phyloP scores from a whole-genome alignment of 257 asterid genomes.

The Verbascum thapsus region DNA sequence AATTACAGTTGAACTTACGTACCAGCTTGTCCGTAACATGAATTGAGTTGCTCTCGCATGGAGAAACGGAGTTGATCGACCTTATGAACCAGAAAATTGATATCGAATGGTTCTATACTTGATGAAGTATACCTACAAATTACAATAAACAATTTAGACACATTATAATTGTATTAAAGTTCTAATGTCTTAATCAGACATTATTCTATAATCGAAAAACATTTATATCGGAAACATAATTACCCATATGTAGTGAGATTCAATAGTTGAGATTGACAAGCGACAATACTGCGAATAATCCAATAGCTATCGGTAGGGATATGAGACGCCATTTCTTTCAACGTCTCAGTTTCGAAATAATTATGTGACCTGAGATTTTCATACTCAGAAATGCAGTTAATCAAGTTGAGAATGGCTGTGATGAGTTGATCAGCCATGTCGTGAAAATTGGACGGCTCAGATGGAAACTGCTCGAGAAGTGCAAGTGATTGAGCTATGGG shows the following conservation, averaged over 20 bases:
- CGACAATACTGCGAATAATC: slow-evolving; percentile 28
- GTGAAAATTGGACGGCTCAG: not conserved
- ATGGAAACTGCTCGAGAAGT: slow-evolving; percentile 23
- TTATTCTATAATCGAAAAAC: not conserved
- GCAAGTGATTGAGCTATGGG: slow-evolving; percentile 21
- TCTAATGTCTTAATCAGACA: no score
- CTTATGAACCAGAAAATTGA: not conserved
- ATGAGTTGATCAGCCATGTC: slow-evolving; percentile 1
- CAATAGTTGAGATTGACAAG: slow-evolving; percentile 19
- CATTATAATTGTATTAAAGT: no score
- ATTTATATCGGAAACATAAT: not conserved
- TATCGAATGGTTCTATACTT: not conserved
- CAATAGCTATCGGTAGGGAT: slow-evolving; percentile 26
- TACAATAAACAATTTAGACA: no score
- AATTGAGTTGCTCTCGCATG: not conserved
- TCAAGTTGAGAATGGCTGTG: slow-evolving; percentile 7
- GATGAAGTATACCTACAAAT: not conserved
- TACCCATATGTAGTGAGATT: not conserved
- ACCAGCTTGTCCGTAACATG: not conserved
- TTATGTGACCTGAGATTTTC: slow-evolving; percentile 3
- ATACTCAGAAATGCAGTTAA: slow-evolving; percentile 2
- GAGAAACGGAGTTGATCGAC: not conserved
- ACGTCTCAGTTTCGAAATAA: not conserved
- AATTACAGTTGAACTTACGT: no score
- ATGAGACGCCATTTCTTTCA: not conserved